Base-by-base conservation (phyloP, 257 asterid species). In the Fraxinus anomala region DNA sequence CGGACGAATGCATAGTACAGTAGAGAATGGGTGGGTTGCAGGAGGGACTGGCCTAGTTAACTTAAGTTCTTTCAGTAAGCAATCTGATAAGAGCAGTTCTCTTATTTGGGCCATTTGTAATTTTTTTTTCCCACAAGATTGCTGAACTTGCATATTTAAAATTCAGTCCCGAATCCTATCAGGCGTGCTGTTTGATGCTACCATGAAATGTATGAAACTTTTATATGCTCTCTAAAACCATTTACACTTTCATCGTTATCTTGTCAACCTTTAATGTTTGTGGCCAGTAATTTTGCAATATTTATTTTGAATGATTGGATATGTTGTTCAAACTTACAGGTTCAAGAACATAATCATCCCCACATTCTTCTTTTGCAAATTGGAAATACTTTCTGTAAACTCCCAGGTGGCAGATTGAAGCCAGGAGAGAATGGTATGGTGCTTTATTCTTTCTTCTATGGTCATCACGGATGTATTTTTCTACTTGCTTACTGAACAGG, bases 311-410 rank as follows among this genome's bases (percentile, higher is more conserved):
- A 44, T 44, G 54, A 44, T 44, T 44, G n/a, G 6, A 13, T 14
- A 44, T 44, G n/a, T 44, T 13, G 54, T 44, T 14, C 19, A 44
- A 44, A 44, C n/a, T 44, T 44, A 14, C n/a, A 44, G 54, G 54
- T 44, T 44, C 54, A 44, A 44, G 54, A 44, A 44, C 49, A 42
- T 42, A 42, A 42, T 42, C 49, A 42, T 42, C 49, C 49, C 49
- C 49, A 42, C 49, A 42, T 44, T 44, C 97, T 95, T 74, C 98
- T 95, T 56, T 83, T 95, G 90, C 97, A 95, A 93, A 95, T 95
- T 63, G 99, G 98, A 44, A 93, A 95, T 78, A 95, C 99, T 19
- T 95, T 95, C 83, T 93, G 96, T 37, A 86, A 88, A 78, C 87
- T 88, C 77, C 87, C 89, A 37, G 91, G 91, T 44, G 88, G 91